Evolutionary conservation across 2,329 filamentous ascomycete genomes (phyloP).

Genomic region (Diaporthe sp.): DNA sequence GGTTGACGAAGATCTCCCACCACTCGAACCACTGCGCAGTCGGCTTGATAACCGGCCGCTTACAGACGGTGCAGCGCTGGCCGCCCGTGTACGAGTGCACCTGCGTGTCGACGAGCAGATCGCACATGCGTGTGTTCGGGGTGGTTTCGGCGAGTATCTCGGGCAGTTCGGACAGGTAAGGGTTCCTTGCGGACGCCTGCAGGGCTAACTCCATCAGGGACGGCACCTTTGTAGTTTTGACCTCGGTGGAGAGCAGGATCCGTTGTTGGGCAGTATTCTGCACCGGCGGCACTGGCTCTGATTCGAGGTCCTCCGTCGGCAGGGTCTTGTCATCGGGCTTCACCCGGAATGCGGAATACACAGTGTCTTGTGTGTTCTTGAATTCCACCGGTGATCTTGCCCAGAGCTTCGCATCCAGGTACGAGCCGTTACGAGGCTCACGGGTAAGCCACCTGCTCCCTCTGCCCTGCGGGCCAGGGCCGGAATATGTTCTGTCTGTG

Average conservation of each 20-base stretch:
- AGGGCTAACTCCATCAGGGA: conserved; percentile 67
- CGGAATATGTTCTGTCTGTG: conserved; percentile 24
- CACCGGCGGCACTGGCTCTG: background rate
- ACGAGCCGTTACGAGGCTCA: background rate
- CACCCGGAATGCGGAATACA: conserved; percentile 45
- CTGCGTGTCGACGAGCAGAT: conserved; percentile 56
- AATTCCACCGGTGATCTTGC: conserved; percentile 50
- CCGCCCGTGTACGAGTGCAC: conserved; percentile 63
- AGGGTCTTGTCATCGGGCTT: conserved; percentile 33
- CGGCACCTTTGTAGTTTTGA: conserved; percentile 51
- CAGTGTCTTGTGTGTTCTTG: conserved; percentile 43
- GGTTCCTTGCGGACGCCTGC: conserved; percentile 59
- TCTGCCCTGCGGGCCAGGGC: conserved; percentile 25
- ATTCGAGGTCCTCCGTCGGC: conserved; percentile 38
- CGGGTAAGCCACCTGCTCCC: conserved; percentile 33
- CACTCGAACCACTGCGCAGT: conserved; percentile 74
- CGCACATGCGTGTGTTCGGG: conserved; percentile 54
- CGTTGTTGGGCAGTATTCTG: conserved; percentile 20
- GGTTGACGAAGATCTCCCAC: conserved; percentile 58
- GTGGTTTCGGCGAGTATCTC: conserved; percentile 56
- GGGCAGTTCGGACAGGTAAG: conserved; percentile 58
- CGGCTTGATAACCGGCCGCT: conserved; percentile 62
- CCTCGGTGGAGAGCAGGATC: background rate
- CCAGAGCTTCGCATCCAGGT: conserved; percentile 31
- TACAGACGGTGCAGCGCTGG: conserved; percentile 66